Base-by-base conservation (phyloP, 2,329 filamentous ascomycete species). In the Penicillium sp. region DNA sequence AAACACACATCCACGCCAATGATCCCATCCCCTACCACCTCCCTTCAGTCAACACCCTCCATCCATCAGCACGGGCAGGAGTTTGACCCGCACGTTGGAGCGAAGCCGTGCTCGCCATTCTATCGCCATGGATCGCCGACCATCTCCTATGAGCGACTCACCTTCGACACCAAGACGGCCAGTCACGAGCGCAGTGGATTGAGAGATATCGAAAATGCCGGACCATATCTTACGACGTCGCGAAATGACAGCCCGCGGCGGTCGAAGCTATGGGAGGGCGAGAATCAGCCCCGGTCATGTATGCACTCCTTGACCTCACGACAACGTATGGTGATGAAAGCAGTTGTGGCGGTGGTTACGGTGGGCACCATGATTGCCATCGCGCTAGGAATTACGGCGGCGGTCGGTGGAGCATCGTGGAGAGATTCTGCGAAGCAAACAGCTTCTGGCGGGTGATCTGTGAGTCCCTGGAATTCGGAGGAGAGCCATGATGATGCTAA, bases 361-460 rank as follows among this genome's bases (percentile, higher is more conserved):
- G 63, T 80, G 22, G 79, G 79, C 5, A 72, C 70, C 16, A 79
- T 79, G 73, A 75, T 81, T 19, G 80, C 75, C 6, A 75, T 82
- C 60, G 80, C 78, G 10, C 63, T 82, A 60, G 79, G 80, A 3
- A 79, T 81, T 59, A 78, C 78, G 1, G 73, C 73, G 25, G 77
- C 77, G 1, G 77, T 81, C 1, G 76, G 78, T 33, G 79, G 78
- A n/a, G 75, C 78, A 6, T 76, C 80, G 4, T 81, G 78, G 75
- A 78, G 73, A 60, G 73, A 66, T 10, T 71, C 73, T 60, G 67
- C 76, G 19, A 65, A 71, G 37, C 69, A 73, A 25, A 68, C 68
- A 26, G 52, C 67, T 0, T 68, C 77, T 57, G 62, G 64, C n/a
- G 60, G 60, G 35, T 68, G 43, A 55, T 58, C 43, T 40, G 49